These are phyloP conservation scores for Spiromastix sp. DNA, from an alignment of 2,329 filamentous ascomycete species.

Conservation along the genomic window DNA sequence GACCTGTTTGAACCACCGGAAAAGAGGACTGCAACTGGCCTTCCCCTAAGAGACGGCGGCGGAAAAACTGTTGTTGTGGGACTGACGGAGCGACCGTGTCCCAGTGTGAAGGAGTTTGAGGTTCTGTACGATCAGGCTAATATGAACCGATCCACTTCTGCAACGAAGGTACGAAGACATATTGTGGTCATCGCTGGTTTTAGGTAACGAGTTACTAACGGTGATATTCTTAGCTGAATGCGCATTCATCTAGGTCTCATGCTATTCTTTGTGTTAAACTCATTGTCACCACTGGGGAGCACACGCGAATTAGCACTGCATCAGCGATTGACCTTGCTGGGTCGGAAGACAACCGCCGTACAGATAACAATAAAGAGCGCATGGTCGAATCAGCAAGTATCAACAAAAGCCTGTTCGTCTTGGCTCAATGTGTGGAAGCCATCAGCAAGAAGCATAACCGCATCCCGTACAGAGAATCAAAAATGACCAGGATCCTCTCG, in stretches of 20 bases:
- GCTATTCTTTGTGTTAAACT: slow-evolving; percentile 87
- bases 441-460: slow-evolving; percentile 66
- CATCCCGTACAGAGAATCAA: slow-evolving; percentile 88
- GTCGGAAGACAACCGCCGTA: slow-evolving; percentile 89
- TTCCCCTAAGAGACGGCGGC: slow-evolving; percentile 75
- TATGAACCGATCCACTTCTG: slow-evolving; percentile 76
- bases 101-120: slow-evolving; percentile 83
- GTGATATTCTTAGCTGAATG: slow-evolving; percentile 52
- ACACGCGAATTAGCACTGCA: slow-evolving; percentile 66
- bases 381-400: slow-evolving; percentile 93
- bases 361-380: slow-evolving; percentile 85
- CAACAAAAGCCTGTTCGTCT: slow-evolving; percentile 92
- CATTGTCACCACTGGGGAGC: slow-evolving; percentile 60
- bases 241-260: slow-evolving; percentile 80
- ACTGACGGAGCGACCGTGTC: slow-evolving; percentile 70
- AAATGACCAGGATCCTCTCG: slow-evolving; percentile 92
- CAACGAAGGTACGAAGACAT: slow-evolving; percentile 57
- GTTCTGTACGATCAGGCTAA: slow-evolving; percentile 84
- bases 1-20: slow-evolving; percentile 82
- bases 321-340: slow-evolving; percentile 92
- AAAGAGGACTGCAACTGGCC: slow-evolving; percentile 68
- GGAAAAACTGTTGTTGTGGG: slow-evolving; percentile 83
- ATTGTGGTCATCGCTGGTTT: background rate
- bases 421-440: slow-evolving; percentile 91
- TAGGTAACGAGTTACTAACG: slow-evolving; percentile 11